Evolutionary conservation across 768 basidiomycete species (phyloP), one percentile per base, ranked within the genome.

Genomic region (Lyophyllum decastes): DNA sequence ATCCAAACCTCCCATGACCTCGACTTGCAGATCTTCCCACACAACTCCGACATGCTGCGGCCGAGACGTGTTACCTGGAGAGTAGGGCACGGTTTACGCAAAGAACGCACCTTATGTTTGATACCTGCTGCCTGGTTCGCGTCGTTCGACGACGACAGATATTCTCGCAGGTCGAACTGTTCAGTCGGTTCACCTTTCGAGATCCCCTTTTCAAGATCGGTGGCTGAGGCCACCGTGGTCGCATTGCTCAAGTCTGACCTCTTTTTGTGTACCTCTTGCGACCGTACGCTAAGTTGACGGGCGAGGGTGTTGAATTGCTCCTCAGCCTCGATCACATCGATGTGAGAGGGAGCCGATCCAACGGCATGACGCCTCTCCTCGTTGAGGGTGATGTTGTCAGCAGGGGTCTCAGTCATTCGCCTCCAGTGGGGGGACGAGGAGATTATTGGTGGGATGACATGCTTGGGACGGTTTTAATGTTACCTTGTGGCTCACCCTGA

Each of bases 1-100:
- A 67, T 82, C 77, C 11, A 72, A 64, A 12, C 81, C 82, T 19
- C 87, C 89, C 3, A 78, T 57, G 30, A 84, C 87, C 6, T 83
- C 75, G 30, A 90, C 89, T 57, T 84, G 75, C 0, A 92, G 73
- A 62, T 86, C 77, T 51, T 88, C 81, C 90, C 90, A 92, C 24
- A 83, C 83, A 22, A 92, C 84, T 30, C 88, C 88, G 8, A 91
- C 87, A 58, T 88, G 85, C 78, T 82, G 54, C 27, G 10, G 25
- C 21, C 11, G 19, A n/a, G 5, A 55, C 24, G n/a, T 41, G 45
- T 34, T n/a, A 40, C 9, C 25, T n/a, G 56, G 41, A 49, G 25
- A 30, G 21, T 1, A 25, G 8, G 8, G 22, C 19, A 53, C 16
- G 53, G 21, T 14, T 41, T 54, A 22, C 33, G 52, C 35, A 56